Percentiles rank a stretch among this genome's conserved stretches.
Conservation (phyloP, 1,284 basidiomycete genomes). For the Clitocybe nebularis region DNA sequence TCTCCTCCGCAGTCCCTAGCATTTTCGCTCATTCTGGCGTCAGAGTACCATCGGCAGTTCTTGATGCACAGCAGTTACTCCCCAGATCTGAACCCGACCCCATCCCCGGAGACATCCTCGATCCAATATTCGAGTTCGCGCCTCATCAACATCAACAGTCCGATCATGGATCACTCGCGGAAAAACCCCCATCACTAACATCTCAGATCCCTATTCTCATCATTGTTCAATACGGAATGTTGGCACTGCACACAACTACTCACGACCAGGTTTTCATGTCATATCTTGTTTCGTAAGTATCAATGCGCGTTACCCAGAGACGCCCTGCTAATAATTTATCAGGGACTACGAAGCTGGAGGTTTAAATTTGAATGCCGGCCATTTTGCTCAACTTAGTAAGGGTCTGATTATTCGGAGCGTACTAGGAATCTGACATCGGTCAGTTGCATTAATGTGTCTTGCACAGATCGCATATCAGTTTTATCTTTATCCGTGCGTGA, state of each 20-base stretch:
- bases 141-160: slow-evolving; percentile 22
- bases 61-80: slow-evolving; percentile 61
- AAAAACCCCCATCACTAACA: slow-evolving; percentile 55
- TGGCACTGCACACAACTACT: slow-evolving; percentile 78
- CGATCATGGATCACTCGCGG: slow-evolving; percentile 36
- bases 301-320: too few relatives aligned
- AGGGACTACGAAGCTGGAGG: slow-evolving; percentile 73
- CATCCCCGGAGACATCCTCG: slow-evolving; percentile 35
- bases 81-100: slow-evolving; percentile 36
- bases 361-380: slow-evolving; percentile 69
- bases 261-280: slow-evolving; percentile 84
- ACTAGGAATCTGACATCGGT: slow-evolving; percentile 15
- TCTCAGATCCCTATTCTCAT: slow-evolving; percentile 67
- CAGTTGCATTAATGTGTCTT: slow-evolving; percentile 79
- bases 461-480: slow-evolving; percentile 82
- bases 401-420: slow-evolving; percentile 15
- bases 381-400: slow-evolving; percentile 80
- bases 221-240: slow-evolving; percentile 75
- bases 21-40: slow-evolving; percentile 82
- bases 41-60: slow-evolving; percentile 63
- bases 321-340: too few relatives aligned
- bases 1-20: slow-evolving; percentile 56
- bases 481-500: slow-evolving; percentile 77
- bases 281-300: slow-evolving; percentile 74
- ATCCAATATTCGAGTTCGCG: slow-evolving; percentile 50